Base-by-base conservation (phyloP, 2,329 filamentous ascomycete genomes). In the Penicillium paneum region DNA sequence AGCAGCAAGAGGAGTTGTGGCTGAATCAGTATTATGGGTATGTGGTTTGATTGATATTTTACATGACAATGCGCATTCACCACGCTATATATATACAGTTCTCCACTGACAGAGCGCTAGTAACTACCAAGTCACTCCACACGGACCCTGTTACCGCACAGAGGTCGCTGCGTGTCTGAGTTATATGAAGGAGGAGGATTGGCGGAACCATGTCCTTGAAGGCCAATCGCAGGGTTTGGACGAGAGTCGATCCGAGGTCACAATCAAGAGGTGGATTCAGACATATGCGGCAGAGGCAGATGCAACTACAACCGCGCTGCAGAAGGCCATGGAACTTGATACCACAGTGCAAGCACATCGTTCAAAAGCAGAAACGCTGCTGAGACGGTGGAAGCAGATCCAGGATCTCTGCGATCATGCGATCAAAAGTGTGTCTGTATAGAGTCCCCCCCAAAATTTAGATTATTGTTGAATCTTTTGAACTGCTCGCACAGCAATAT, bases 141-240 rank as follows among this genome's bases (percentile, higher is more conserved):
- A 68, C 8, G 75, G 74, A 8, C 68, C 70, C 17, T 78, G 75
- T 57, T 76, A 71, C 59, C 70, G 75, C 21, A 77, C 75, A 8
- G 72, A 77, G 51, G 69, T 77, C 31, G 74, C 69, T 39, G 72
- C 74, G 24, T 70, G 71, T 44, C 64, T 74, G 53, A 72, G 64
- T 55, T 74, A 74, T 58, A 73, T 77, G 69, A 60, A 67, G 21
- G 67, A 62, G 10, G 60, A 69, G 38, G 65, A 72, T 49, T 78
- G 75, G 74, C 65, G 67, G 32, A 68, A 69, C 26, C 72, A 75
- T 59, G 64, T 73, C 17, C 67, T 70, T n/a, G 74, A 75, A 19
- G 65, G 66, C 35, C 67, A 67, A n/a, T 64, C 62, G 29, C 42
- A 65, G 31, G 66, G 64, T 11, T 60, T 71, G 29, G 65, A 72